Base-by-base conservation (phyloP, 768 basidiomycete species). In the Xerocomellus intermedius region DNA sequence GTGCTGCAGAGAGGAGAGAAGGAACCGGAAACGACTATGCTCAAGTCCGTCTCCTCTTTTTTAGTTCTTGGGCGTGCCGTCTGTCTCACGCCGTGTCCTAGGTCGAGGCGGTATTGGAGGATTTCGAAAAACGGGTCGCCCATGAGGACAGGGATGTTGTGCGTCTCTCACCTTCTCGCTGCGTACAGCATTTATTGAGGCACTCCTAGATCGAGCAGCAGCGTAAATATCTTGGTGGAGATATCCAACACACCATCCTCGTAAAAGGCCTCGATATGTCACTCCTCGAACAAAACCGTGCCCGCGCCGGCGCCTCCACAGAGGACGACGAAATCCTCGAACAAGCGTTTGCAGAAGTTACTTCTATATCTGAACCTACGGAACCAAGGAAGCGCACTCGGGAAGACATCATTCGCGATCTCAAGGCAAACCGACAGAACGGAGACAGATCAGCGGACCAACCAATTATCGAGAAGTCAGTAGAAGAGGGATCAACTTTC, bases 231-330 rank as follows among this genome's bases (percentile, higher is more conserved):
- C 81, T 94, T 6, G 92, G 92, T 17, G 91, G 92, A 36, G 91
- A 96, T 68, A 83, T 85, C 39, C 80, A 89, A 54, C 93, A 95
- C 67, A 85, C 91, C 12, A 81, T 94, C 53, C 82, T 94, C 12
- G 91, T 94, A 39, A 96, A 94, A 65, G 92, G 92, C 26, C 84
- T 98, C 43, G 95, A 98, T 66, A 79, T 87, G 60, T 87, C 91
- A 0, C 80, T 97, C 8, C 77, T 97, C 16, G 89, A 92, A 64
- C 89, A 92, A 61, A 85, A 89, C 59, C 93, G 86, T 71, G 86
- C 87, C 4, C 84, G 86, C 37, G 76, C 75, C 2, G 73, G 77
- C 3, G 69, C 75, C n/a, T 75, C 81, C 14, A 75, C 78, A 5
- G 85, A 86, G 44, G 88, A 90, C 60, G 91, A 96, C 56, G 91